Evolutionary conservation across 2,329 filamentous ascomycete genomes (phyloP), one percentile per base, ranked within the genome.

Genomic region (Fusarium solani-melongenae): DNA sequence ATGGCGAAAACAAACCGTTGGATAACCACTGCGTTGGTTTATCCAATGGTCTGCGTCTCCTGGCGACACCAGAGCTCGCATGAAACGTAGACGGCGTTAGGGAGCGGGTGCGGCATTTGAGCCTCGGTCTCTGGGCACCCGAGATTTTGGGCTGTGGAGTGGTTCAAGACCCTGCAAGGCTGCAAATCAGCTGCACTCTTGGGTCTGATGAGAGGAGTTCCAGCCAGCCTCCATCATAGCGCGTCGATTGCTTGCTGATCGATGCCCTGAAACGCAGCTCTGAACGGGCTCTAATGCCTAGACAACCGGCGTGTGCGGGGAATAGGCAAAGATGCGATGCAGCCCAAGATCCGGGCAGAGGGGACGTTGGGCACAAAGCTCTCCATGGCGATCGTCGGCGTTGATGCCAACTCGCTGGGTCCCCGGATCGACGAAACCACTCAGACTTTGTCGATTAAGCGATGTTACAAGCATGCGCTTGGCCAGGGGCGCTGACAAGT

Each of bases 331-430:
- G 31, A 24, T 70, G 67, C 36, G 34, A 24, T 70, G 65, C 36
- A 56, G 59, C 56, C 39, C 36, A 58, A 69, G 34, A 53, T 44
- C 71, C 63, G 56, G 62, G 56, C 22, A 70, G 67, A 69, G 66
- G 72, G 70, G 73, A 71, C 56, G 66, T 77, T 74, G 69, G 76
- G 76, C 72, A 77, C 36, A 20, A 73, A 78, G 46, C 29, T 36
- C 31, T 34, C 57, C 64, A 41, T 64, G 64, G 53, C 64, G 51
- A 56, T 60, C 56, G 51, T 60, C 64, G 46, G 51, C 49, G 67
- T 49, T 51, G 63, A 66, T 64, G 64, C 41, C 53, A 72, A 66
- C 57, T 39, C 62, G 53, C 60, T 59, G 58, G 61, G 53, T 53
- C 62, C 62, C 44, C 31, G 64, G 70, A 62, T 66, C 64, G 69